Evolutionary conservation across 2,329 filamentous ascomycete genomes (phyloP).

Genomic region (Colletotrichum abscissum): DNA sequence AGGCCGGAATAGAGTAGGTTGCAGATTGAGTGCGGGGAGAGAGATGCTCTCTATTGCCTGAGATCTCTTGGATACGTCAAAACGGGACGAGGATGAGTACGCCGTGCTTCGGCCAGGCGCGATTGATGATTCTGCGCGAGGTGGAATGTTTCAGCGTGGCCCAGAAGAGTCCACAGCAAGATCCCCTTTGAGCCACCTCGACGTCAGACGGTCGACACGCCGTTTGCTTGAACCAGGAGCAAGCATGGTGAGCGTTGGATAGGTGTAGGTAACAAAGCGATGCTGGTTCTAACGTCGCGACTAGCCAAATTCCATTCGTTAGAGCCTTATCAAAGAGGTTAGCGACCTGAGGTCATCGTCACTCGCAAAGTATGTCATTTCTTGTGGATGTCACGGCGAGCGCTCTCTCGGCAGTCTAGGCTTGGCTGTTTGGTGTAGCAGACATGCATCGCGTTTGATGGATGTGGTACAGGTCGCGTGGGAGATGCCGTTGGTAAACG

Average conservation of each 20-base stretch:
- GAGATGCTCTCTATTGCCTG: slow-evolving; percentile 8
- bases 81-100: not conserved
- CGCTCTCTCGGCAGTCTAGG: not conserved
- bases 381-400: not conserved
- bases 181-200: not conserved
- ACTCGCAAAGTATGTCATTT: too few relatives aligned
- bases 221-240: not conserved
- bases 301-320: not conserved
- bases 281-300: not conserved
- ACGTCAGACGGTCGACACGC: not conserved
- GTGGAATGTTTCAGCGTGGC: slow-evolving; percentile 1
- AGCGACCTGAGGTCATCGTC: not conserved
- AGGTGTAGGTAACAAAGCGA: not conserved
- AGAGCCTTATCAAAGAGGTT: not conserved
- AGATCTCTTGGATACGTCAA: not conserved
- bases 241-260: not conserved
- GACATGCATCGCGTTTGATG: not conserved
- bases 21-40: slow-evolving; percentile 22
- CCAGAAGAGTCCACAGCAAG: slow-evolving; percentile 2
- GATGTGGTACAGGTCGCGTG: too few relatives aligned
- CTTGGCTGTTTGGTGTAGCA: not conserved
- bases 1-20: not conserved
- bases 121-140: not conserved
- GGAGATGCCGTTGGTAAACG: not conserved
- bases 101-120: not conserved